These are phyloP conservation scores for Ascochyta koolunga DNA, from an alignment of 2,329 filamentous ascomycete genomes.

Conservation along the genomic window DNA sequence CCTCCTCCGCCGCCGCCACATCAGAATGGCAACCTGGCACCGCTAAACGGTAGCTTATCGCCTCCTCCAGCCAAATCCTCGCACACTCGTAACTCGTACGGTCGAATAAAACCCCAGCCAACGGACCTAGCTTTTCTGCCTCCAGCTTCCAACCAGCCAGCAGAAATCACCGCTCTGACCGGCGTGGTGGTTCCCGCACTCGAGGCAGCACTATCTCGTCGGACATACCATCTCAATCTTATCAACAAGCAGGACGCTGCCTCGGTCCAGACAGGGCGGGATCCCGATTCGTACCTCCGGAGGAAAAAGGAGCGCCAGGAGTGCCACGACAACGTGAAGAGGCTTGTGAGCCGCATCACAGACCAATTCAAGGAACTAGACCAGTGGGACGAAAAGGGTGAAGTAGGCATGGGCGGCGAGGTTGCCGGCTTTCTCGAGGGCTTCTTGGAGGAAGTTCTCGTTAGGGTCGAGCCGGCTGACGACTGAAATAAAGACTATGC, in stretches of 20 bases:
- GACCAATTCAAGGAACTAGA: constrained; percentile 90
- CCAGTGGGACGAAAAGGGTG: constrained; percentile 80
- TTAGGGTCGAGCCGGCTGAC: constrained; percentile 86
- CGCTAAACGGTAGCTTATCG: not conserved
- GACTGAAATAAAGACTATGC: constrained; percentile 51
- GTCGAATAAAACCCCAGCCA: constrained; percentile 33
- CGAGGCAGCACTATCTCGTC: constrained; percentile 85
- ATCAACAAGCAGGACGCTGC: constrained; percentile 45
- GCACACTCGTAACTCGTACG: constrained; percentile 37
- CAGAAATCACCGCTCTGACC: constrained; percentile 82
- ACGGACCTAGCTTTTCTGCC: constrained; percentile 24
- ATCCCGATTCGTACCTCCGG: constrained; percentile 60
- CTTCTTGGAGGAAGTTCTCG: constrained; percentile 89
- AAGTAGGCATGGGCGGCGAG: constrained; percentile 91
- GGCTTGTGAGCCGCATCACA: constrained; percentile 80
- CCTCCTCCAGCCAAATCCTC: constrained; percentile 25
- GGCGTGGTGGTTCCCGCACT: constrained; percentile 93
- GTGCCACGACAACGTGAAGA: constrained; percentile 81
- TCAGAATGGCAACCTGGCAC: constrained; percentile 1
- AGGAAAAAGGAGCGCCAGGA: constrained; percentile 53
- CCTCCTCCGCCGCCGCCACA: constrained; percentile 1
- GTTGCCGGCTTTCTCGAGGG: constrained; percentile 90
- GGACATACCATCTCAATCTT: constrained; percentile 65
- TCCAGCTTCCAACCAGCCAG: constrained; percentile 58
- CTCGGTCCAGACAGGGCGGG: constrained; percentile 57